Evolutionary conservation across 805 yeast species (phyloP).

Genomic region (Candida germanica): DNA sequence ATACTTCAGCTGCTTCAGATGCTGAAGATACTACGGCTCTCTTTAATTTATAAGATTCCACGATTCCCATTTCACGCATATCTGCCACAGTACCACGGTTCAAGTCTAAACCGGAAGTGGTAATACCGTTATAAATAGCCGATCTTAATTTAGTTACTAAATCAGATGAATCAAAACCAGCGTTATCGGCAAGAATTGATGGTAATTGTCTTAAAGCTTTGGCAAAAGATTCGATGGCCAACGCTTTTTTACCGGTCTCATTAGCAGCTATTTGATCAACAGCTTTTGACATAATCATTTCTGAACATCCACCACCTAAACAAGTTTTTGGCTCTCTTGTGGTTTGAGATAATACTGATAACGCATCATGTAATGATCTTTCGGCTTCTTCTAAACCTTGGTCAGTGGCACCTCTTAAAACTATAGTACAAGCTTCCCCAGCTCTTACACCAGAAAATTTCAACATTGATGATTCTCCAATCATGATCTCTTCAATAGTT

Average conservation of each 20-base stretch:
- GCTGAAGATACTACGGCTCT: slow-evolving; percentile 93
- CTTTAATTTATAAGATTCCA: slow-evolving; percentile 90
- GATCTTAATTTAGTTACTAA: slow-evolving; percentile 87
- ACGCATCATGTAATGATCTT: slow-evolving; percentile 80
- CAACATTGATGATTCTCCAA: slow-evolving; percentile 89
- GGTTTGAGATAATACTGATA: slow-evolving; percentile 92
- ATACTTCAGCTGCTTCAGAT: slow-evolving; percentile 96
- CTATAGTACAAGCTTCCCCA: slow-evolving; percentile 95
- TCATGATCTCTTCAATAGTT: slow-evolving; percentile 81
- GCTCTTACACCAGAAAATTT: slow-evolving; percentile 94
- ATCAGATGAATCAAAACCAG: slow-evolving; percentile 94
- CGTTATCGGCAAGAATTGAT: slow-evolving; percentile 92
- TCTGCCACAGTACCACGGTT: slow-evolving; percentile 83
- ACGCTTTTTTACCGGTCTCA: slow-evolving; percentile 86
- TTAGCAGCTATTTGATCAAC: slow-evolving; percentile 91
- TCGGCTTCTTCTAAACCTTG: slow-evolving; percentile 48
- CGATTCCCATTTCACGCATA: slow-evolving; percentile 90
- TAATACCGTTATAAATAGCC: slow-evolving; percentile 85
- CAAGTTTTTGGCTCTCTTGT: slow-evolving; percentile 89
- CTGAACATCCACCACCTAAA: slow-evolving; percentile 91
- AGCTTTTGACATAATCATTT: slow-evolving; percentile 91
- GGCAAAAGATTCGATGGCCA: slow-evolving; percentile 94
- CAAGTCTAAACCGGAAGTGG: slow-evolving; percentile 88
- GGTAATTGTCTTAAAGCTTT: slow-evolving; percentile 93
- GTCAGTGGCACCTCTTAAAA: slow-evolving; percentile 62